Conservation (phyloP, 148 eudicot genomes). For the Dysphania ambrosioides region DNA sequence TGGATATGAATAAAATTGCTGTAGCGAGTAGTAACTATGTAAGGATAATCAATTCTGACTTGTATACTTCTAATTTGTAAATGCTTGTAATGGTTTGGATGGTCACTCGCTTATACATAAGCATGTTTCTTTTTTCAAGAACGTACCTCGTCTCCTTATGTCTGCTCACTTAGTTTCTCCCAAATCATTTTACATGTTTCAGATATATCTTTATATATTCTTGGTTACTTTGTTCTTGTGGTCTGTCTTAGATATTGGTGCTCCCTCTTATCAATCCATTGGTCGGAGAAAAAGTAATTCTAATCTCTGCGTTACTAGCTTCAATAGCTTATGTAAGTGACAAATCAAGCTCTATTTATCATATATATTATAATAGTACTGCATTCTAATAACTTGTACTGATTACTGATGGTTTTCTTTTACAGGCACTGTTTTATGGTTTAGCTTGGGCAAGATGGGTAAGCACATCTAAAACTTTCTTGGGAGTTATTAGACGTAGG, state of each 20-base stretch:
- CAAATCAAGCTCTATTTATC: background rate
- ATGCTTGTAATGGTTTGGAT: background rate
- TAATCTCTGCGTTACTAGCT: slow-evolving; percentile 59
- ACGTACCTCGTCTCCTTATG: background rate
- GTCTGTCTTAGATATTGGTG: slow-evolving; percentile 51
- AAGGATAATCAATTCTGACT: background rate
- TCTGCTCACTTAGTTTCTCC: background rate
- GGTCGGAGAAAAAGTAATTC: slow-evolving; percentile 76
- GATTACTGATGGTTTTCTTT: background rate
- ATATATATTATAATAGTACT: background rate
- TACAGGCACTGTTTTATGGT: slow-evolving; percentile 83
- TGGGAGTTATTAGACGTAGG: background rate
- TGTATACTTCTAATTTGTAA: background rate
- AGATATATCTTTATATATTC: background rate
- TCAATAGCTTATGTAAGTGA: slow-evolving; percentile 76
- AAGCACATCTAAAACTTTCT: slow-evolving; percentile 22
- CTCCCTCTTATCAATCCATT: slow-evolving; percentile 76
- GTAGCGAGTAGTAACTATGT: background rate
- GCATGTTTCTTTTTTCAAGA: background rate
- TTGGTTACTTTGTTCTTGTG: background rate
- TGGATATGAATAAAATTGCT: background rate
- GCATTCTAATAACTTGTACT: background rate
- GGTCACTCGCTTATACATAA: background rate
- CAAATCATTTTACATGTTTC: background rate
- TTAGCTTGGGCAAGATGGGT: slow-evolving; percentile 98